Evolutionary conservation across 805 yeast species (phyloP).

Genomic region (Yamadazyma paraphyllophila): DNA sequence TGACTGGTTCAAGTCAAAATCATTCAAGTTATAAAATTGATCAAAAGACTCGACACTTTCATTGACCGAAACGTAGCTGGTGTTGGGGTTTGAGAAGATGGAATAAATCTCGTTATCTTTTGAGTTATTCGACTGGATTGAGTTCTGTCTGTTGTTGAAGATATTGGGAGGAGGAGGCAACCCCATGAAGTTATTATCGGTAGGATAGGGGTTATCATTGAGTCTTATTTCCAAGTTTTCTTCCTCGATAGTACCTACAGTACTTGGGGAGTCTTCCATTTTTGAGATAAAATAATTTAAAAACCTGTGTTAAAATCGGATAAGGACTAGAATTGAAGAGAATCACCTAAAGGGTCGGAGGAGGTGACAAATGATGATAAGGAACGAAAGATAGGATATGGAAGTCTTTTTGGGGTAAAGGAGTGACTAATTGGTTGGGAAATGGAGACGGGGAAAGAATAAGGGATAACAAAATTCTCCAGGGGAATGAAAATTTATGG

Average conservation of each 20-base stretch:
- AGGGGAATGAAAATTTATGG: background rate
- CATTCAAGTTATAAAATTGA: conserved; percentile 22
- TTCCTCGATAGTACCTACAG: conserved; percentile 15
- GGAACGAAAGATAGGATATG: background rate
- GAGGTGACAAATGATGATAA: background rate
- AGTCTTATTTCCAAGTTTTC: conserved; percentile 7
- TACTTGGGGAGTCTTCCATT: conserved; percentile 14
- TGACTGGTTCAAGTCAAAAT: conserved; percentile 23
- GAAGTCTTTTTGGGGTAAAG: background rate
- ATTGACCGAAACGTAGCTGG: conserved; percentile 12
- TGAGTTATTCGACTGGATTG: conserved; percentile 14
- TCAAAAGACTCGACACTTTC: conserved; percentile 14
- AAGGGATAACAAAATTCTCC: background rate
- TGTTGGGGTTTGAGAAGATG: conserved; percentile 15
- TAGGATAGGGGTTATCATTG: background rate
- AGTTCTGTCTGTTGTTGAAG: conserved; percentile 13
- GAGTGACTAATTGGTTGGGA: background rate
- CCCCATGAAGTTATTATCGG: background rate
- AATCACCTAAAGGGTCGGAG: background rate
- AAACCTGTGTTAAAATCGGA: background rate
- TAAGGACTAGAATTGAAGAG: background rate
- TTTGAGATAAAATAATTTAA: background rate
- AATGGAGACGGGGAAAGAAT: background rate
- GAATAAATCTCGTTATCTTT: conserved; percentile 13
- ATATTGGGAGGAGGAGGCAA: conserved; percentile 23